Evolutionary conservation across 768 basidiomycete genomes (phyloP).

Genomic region (Infundibulicybe gibba): DNA sequence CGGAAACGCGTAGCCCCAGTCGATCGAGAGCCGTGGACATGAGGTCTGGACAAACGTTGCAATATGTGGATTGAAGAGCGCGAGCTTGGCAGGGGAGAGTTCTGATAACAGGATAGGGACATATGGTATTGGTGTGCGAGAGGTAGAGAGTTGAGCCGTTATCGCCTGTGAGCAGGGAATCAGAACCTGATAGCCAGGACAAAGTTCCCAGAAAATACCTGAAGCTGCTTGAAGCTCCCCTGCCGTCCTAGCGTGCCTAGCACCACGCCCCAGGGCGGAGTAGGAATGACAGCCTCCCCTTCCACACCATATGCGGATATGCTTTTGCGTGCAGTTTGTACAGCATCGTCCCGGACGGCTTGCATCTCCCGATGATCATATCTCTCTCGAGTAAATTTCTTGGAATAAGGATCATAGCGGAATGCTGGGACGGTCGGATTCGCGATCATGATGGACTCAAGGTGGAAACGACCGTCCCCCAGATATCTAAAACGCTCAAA

Average conservation of each 20-base stretch:
- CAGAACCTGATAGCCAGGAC: background rate
- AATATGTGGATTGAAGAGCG: conserved; percentile 77
- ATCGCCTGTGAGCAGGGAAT: conserved; percentile 53
- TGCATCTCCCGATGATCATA: conserved; percentile 93
- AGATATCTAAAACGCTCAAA: conserved; percentile 62
- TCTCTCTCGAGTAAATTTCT: conserved; percentile 90
- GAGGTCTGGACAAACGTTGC: conserved; percentile 94
- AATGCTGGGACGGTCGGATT: conserved; percentile 94
- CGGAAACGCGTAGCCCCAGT: conserved; percentile 98
- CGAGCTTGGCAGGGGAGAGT: conserved; percentile 91
- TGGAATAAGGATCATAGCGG: conserved; percentile 97
- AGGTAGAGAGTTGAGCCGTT: conserved; percentile 59
- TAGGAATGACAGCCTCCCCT: conserved; percentile 4
- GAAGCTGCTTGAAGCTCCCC: conserved; percentile 86
- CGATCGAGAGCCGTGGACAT: conserved; percentile 93
- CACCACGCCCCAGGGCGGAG: conserved; percentile 82
- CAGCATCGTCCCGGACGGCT: conserved; percentile 64
- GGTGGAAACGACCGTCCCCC: conserved; percentile 96
- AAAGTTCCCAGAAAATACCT: conserved; percentile 34
- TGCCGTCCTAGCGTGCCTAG: conserved; percentile 94
- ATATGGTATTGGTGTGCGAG: conserved; percentile 60
- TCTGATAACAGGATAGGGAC: conserved; percentile 94
- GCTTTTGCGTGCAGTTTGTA: conserved; percentile 69
- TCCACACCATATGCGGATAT: conserved; percentile 27
- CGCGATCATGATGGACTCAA: conserved; percentile 99